Percentiles rank a stretch among this genome's conserved stretches.
Conservation (phyloP, 352 stramenopile species). For the Pythium folliculosum region DNA sequence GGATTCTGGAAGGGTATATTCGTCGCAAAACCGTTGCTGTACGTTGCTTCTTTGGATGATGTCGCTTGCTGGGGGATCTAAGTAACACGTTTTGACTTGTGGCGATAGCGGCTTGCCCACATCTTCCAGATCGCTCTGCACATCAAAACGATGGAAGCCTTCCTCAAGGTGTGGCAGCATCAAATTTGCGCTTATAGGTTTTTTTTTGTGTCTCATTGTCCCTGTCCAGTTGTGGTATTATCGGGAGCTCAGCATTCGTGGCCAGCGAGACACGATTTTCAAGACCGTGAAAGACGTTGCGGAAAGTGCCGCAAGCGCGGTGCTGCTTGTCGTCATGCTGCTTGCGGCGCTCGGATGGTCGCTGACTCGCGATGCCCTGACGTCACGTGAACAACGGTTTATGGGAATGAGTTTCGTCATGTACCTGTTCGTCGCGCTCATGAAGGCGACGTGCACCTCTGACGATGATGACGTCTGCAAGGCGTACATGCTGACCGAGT, state of each 20-base stretch:
- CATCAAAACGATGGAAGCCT: constrained; percentile 50
- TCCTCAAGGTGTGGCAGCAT: constrained; percentile 35
- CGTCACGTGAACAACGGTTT: constrained; percentile 40
- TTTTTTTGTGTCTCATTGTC: neutral
- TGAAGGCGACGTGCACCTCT: constrained; percentile 48
- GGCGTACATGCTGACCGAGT: constrained; percentile 63
- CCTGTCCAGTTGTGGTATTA: constrained; percentile 46
- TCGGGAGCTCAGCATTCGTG: constrained; percentile 41
- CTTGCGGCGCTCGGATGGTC: constrained; percentile 66
- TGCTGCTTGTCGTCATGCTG: constrained; percentile 49
- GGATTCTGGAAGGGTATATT: constrained; percentile 50
- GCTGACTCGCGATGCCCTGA: constrained; percentile 50
- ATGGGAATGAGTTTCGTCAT: constrained; percentile 40
- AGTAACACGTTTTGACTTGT: too few species aligned
- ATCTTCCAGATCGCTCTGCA: constrained; percentile 53
- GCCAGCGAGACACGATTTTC: constrained; percentile 34
- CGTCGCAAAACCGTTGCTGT: constrained; percentile 46
- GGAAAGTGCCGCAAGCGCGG: constrained; percentile 42
- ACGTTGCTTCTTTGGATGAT: constrained; percentile 5
- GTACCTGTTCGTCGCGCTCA: constrained; percentile 42
- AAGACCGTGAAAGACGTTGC: constrained; percentile 34
- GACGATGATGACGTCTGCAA: constrained; percentile 51
- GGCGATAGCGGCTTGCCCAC: constrained; percentile 48
- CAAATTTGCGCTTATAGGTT: neutral
- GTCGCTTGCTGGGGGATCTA: too few species aligned